Evolutionary conservation across 1,284 basidiomycete species (phyloP), one percentile per base, ranked within the genome.

Genomic region (Inonotus hispidus): DNA sequence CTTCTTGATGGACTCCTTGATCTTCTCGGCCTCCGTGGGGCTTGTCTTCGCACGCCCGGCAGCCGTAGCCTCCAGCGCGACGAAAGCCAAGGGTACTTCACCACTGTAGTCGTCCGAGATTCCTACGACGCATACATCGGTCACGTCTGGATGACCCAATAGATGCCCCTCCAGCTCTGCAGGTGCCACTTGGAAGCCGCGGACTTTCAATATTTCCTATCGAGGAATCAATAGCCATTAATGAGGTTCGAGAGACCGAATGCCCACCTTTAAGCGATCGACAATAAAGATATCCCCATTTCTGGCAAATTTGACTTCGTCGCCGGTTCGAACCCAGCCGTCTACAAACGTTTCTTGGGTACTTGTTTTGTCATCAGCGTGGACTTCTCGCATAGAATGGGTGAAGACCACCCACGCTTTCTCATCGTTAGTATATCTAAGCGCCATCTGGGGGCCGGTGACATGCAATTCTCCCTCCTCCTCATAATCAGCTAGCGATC

Each of bases 91-190:
- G 0, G 92, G 91, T 3, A 90, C 68, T 68, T 94, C 92, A 39
- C 92, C 92, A 53, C 82, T 87, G 66, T 85, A 89, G 14, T 92
- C 89, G 68, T 94, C 88, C 0, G 80, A 81, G 2, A 92, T 71
- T 2, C 89, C 83, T 5, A 94, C 85, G 11, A 94, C 88, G 66
- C 90, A 91, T 0, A 77, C 79, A 61, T 92, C 87, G 1, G 76
- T 77, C 3, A 93, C 84, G 66, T 88, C 87, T 0, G 80, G 74
- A 65, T 92, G 88, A 71, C 85, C 68, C 63, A 94, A 76, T 32
- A 94, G 73, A 70, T 89, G 88, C 0, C 88, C 88, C 68, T 90
- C 88, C 1, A 90, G 73, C 67, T 90, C 87, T 4, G 86, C 84
- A 1, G 86, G 85, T 66, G 71, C 73, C 10, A 63, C 62, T 47